These are phyloP conservation scores for Albophoma yamanashiensis DNA, from an alignment of 2,329 filamentous ascomycete genomes.

Conservation along the genomic window DNA sequence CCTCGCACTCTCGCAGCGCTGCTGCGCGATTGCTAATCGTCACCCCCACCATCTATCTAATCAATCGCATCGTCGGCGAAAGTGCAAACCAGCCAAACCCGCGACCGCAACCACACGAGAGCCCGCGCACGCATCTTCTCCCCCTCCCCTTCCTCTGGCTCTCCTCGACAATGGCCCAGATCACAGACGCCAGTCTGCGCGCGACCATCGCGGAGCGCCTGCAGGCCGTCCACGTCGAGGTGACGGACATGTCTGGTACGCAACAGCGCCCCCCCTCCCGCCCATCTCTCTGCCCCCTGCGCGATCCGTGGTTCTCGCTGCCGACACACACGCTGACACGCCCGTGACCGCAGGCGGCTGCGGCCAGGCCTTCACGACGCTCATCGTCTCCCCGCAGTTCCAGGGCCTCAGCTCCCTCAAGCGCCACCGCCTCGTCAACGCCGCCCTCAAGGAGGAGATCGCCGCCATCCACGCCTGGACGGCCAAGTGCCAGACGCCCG, in stretches of 20 bases:
- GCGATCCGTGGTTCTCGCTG: neutral
- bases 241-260: conserved; percentile 84
- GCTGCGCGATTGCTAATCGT: neutral
- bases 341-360: conserved; percentile 37
- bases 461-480: conserved; percentile 91
- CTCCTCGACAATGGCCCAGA: conserved; percentile 16
- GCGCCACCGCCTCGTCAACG: conserved; percentile 78
- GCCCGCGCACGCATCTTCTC: too few species aligned
- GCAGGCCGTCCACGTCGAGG: conserved; percentile 68
- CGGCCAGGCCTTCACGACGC: conserved; percentile 48
- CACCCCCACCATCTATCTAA: conserved; percentile 20
- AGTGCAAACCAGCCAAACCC: neutral
- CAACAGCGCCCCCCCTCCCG: neutral
- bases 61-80: conserved; percentile 21
- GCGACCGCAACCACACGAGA: neutral
- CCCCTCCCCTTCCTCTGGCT: neutral
- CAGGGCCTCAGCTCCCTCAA: conserved; percentile 66
- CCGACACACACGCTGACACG: accelerated
- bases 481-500: conserved; percentile 83
- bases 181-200: conserved; percentile 65
- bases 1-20: neutral
- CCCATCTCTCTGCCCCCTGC: too few species aligned
- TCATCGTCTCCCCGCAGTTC: conserved; percentile 57
- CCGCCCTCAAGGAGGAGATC: conserved; percentile 75
- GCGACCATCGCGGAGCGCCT: conserved; percentile 59